A percentile compares a stretch with the other conserved stretches of the same genome.
Conservation (phyloP, 2,329 filamentous ascomycete species). For the Leptodontidium sp. region DNA sequence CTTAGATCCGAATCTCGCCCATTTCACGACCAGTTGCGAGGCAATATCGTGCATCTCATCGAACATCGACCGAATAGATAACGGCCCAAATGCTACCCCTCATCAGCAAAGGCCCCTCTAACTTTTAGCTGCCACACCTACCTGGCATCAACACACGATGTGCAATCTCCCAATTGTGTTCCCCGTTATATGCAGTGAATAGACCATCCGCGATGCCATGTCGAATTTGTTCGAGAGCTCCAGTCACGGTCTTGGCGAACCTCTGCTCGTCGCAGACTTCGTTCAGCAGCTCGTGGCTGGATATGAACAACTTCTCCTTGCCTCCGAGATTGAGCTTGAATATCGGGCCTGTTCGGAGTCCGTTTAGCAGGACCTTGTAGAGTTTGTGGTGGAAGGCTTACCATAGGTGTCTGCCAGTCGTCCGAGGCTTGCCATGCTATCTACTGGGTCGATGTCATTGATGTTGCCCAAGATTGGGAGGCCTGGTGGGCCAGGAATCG, state of each 20-base stretch:
- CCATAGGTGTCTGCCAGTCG: no score
- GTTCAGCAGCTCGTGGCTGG: constrained; percentile 63
- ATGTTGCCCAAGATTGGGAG: no score
- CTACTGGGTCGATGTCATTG: no score
- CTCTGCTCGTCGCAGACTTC: constrained; percentile 72
- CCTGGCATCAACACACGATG: constrained; percentile 68
- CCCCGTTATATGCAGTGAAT: constrained; percentile 63
- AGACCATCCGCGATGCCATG: constrained; percentile 64
- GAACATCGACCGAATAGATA: constrained; percentile 74
- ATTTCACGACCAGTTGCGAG: constrained; percentile 71
- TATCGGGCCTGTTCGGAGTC: constrained; percentile 52
- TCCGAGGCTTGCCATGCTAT: no score
- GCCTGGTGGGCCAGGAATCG: no score
- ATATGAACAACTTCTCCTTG: constrained; percentile 58
- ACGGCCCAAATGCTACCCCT: constrained; percentile 67
- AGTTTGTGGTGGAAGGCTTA: no score
- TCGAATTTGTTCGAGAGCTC: constrained; percentile 62
- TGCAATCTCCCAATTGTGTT: constrained; percentile 72
- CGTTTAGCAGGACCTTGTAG: no score
- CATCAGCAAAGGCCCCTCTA: background rate
- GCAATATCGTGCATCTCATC: constrained; percentile 74
- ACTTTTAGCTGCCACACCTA: background rate
- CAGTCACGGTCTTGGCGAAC: constrained; percentile 66
- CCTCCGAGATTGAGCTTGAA: constrained; percentile 58
- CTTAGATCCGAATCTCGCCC: constrained; percentile 67